A percentile compares a stretch with the other conserved stretches of the same genome.
Conservation (phyloP, 2,329 filamentous ascomycete genomes). For the Fusarium pseudoanthophilum region DNA sequence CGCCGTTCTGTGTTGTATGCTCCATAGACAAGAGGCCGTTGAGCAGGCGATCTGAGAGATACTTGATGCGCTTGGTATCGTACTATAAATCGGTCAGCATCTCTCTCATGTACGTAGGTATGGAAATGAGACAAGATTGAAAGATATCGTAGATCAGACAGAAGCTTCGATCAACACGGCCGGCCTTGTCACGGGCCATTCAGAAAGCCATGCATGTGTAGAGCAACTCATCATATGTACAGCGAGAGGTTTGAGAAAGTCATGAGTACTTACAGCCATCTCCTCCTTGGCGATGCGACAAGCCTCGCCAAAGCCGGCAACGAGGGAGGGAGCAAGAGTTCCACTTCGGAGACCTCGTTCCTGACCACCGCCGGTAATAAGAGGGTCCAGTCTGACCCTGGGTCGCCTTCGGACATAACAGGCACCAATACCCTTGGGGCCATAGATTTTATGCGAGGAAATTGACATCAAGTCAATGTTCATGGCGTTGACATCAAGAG, state of each 20-base stretch:
- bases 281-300: conserved; percentile 92
- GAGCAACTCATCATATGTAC: conserved; percentile 79
- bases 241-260: conserved; percentile 32
- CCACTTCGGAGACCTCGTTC: conserved; percentile 95
- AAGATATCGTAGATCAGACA: conserved; percentile 63
- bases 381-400: conserved; percentile 91
- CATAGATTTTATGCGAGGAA: conserved; percentile 98
- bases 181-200: conserved; percentile 72
- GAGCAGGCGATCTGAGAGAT: conserved; percentile 83
- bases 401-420: conserved; percentile 95
- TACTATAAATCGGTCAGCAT: conserved; percentile 69
- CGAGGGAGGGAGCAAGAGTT: conserved; percentile 87
- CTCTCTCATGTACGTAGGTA: conserved; percentile 14
- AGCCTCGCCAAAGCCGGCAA: conserved; percentile 94
- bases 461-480: conserved; percentile 99
- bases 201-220: conserved; percentile 92
- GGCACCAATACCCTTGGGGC: conserved; percentile 95
- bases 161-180: conserved; percentile 73
- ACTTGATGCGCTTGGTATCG: conserved; percentile 84
- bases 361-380: conserved; percentile 96
- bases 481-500: conserved; percentile 96
- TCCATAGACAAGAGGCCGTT: conserved; percentile 88
- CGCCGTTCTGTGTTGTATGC: conserved; percentile 92
- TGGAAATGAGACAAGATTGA: not conserved
- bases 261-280: conserved; percentile 76